Base-by-base conservation (phyloP, 352 stramenopile species). In the Globisporangium perplexum region DNA sequence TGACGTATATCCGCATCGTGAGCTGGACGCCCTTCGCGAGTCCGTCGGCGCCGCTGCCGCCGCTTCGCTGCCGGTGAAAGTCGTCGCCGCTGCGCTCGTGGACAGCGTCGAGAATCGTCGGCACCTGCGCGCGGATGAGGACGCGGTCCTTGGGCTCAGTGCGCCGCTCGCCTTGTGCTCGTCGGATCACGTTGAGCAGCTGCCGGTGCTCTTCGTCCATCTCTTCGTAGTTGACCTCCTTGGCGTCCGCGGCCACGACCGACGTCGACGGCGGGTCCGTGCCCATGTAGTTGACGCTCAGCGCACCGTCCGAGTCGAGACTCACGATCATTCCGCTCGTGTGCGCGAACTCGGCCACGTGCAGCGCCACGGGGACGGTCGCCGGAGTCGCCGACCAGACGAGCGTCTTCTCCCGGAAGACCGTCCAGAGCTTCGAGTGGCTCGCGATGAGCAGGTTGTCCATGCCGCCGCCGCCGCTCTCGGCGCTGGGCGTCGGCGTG, bases 171-270 rank as follows among this genome's bases (percentile, higher is more conserved):
- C 73, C 71, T 31, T 93, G 83, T n/a, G 76, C 66, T 5, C 82
- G 71, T 10, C 86, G 68, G 49, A 96, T 96, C n/a, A 93, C 77
- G 50, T 91, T 86, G 15, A 96, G 70, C 17, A 97, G 60, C 45
- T 85, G 69, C 17, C 86, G 81, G 44, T 96, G 84, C 59, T 96
- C 89, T 49, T 92, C 83, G 52, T 97, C 88, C 68, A 96, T 95
- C 53, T 95, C 84, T 51, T 94, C 86, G 49, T 96, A 96, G 55
- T 96, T 93, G 39, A 97, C 65, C 26, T 95, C 84, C 46, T 95
- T 95, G 18, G 68, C 71, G 31, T 88, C 77, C 2, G 75, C 57
- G 1, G 70, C 68, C 12, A 88, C 77, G 5, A 95, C 72, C 1
- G 85, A 66, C 20, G 79, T 84, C 3, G 83, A 88, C 15, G 85